Base-by-base conservation (phyloP, 2,329 filamentous ascomycete genomes). In the Fusarium humuli region DNA sequence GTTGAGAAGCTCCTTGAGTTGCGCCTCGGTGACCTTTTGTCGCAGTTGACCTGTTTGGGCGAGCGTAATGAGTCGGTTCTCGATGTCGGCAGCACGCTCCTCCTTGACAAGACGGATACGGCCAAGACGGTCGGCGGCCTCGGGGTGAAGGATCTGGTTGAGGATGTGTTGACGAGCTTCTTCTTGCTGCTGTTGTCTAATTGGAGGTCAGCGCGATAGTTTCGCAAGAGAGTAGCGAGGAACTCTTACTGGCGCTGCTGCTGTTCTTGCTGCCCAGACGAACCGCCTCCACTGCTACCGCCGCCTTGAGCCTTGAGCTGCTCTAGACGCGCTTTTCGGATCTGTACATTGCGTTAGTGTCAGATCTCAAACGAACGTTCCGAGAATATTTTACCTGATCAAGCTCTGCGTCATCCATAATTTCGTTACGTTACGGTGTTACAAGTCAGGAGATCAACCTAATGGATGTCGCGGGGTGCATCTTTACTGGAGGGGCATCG, bases 101-200 rank as follows among this genome's bases (percentile, higher is more conserved):
- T 94, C 94, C 83, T 98, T 98, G 78, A 99, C 96, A 65, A 99
- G 90, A 34, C 95, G 92, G 83, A 99, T 98, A 72, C 96, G 93
- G 61, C 93, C 94, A 2, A 99, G 88, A 16, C 96, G 92, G 83
- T 99, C 96, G 65, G 94, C 92, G 20, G 96, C 96, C 77, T 95
- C 94, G 72, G 96, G 96, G 76, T 94, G 91, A 67, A 99, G 93
- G 84, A 99, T 98, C 82, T 98, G 96, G 74, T 88, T 88, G 68
- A 99, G 90, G 74, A 98, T 92, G 64, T 88, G 86, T 75, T 90
- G 84, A 64, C 94, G 92, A 41, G 91, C 91, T 79, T 95, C 92
- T 70, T 88, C 86, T 73, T 88, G 82, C 77, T 88, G 82, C 77
- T 83, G 79, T 71, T 86, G 72, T 59, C 42, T 48, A 22, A 7